A percentile compares a stretch with the other conserved stretches of the same genome.
Conservation (phyloP, 1,284 basidiomycete genomes). For the Marasmius tenuissimus region DNA sequence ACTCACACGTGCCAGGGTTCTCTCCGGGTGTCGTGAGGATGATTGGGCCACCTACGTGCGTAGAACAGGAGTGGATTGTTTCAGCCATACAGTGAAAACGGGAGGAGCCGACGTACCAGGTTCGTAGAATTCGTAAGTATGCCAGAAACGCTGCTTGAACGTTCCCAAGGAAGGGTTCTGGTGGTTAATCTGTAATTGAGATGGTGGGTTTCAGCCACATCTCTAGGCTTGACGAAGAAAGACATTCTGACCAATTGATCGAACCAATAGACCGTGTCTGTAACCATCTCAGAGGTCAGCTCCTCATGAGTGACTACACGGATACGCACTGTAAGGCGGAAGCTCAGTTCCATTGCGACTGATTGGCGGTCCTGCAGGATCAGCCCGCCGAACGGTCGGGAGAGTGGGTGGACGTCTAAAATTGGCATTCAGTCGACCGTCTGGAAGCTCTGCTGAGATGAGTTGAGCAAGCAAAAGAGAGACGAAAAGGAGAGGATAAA, state of each 20-base stretch:
- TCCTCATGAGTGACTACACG: not conserved
- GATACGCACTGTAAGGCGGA: slow-evolving; percentile 34
- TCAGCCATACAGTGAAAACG: not conserved
- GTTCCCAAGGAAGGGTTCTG: slow-evolving; percentile 70
- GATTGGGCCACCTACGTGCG: slow-evolving; percentile 59
- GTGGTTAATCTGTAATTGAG: slow-evolving; percentile 53
- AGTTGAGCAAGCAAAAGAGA: too few species aligned
- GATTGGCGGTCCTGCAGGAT: too few species aligned
- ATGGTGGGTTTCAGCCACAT: too few species aligned
- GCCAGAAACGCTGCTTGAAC: slow-evolving; percentile 74
- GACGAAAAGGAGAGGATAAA: too few species aligned
- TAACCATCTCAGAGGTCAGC: not conserved
- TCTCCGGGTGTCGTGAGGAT: slow-evolving; percentile 56
- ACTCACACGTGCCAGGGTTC: slow-evolving; percentile 33
- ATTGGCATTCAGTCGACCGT: too few species aligned
- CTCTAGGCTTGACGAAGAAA: too few species aligned
- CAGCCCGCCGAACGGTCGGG: too few species aligned
- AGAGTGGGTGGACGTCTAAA: too few species aligned
- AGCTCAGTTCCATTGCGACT: slow-evolving; percentile 39
- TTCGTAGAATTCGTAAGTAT: slow-evolving; percentile 63
- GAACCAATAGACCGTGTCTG: slow-evolving; percentile 56
- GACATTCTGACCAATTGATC: slow-evolving; percentile 19
- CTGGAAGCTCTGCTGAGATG: too few species aligned
- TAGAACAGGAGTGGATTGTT: not conserved
- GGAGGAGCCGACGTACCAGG: slow-evolving; percentile 32